Evolutionary conservation across 306 rosid species (phyloP).

Genomic region (Cucumis cinereus): DNA sequence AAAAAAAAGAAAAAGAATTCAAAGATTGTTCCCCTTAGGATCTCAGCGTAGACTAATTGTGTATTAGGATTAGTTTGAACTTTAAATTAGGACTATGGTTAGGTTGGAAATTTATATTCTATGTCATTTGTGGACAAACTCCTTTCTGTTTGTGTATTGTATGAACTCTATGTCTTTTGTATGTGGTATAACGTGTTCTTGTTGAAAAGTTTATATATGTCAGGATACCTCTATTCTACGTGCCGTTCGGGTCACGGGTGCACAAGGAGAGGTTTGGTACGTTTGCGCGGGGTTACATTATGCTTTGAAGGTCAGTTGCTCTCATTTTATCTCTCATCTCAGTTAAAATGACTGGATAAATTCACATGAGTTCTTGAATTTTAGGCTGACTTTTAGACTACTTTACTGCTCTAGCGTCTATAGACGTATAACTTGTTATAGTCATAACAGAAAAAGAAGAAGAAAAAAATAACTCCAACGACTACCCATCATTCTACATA

Average conservation of each 20-base stretch:
- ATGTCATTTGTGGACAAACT: neutral
- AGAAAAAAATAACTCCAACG: neutral
- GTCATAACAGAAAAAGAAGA: neutral
- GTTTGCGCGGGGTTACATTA: neutral
- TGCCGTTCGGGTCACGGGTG: neutral
- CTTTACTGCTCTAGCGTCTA: neutral
- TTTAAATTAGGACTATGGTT: constrained; percentile 1
- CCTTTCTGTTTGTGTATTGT: neutral
- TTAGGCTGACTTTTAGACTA: neutral
- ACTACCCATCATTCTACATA: neutral
- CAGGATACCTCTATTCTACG: neutral
- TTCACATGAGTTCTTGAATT: too few species aligned
- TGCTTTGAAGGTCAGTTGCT: neutral
- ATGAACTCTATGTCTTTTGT: neutral
- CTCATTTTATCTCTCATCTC: neutral
- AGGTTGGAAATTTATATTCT: neutral
- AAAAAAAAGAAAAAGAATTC: neutral
- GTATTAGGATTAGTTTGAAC: constrained; percentile 4
- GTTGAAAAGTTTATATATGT: neutral
- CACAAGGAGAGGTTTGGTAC: neutral
- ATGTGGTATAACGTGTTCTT: neutral
- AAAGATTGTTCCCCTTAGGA: neutral
- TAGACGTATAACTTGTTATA: neutral
- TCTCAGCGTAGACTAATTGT: constrained; percentile 4
- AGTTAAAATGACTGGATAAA: neutral